phyloP scores from a whole-genome alignment of 257 asterid genomes.

The Solanum infundibuliforme region DNA sequence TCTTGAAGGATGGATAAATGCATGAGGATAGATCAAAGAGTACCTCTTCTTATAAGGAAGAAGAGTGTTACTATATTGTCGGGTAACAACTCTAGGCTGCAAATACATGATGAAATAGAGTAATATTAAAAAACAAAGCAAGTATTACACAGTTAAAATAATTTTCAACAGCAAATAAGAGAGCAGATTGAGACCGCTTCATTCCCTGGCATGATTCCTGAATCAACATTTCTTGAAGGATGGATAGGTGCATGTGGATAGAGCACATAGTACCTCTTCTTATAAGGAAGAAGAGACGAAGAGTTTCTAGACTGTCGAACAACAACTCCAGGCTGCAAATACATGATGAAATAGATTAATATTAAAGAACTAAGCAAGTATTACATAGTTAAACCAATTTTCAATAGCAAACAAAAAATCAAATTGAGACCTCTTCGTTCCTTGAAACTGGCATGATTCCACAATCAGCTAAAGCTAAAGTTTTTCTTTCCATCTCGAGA shows the following conservation, averaged over 20 bases:
- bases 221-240: no score
- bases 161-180: neutral
- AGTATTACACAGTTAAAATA: neutral
- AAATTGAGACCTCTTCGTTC: no score
- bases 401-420: no score
- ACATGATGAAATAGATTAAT: no score
- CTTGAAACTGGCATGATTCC: neutral
- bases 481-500: neutral
- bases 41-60: slow-evolving; percentile 76
- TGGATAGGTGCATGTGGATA: no score
- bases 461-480: neutral
- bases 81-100: slow-evolving; percentile 35
- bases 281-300: no score
- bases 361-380: no score
- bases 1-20: slow-evolving; percentile 30
- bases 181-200: neutral
- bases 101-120: neutral
- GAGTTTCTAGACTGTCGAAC: no score
- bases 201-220: neutral
- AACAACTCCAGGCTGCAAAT: no score
- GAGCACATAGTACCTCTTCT: no score
- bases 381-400: no score
- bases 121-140: neutral
- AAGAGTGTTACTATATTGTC: slow-evolving; percentile 21
- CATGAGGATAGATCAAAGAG: slow-evolving; percentile 24